Percentiles rank a stretch among this genome's conserved stretches.
phyloP scores from a whole-genome alignment of 768 basidiomycete species.

The Paxillus ammoniavirescens region DNA sequence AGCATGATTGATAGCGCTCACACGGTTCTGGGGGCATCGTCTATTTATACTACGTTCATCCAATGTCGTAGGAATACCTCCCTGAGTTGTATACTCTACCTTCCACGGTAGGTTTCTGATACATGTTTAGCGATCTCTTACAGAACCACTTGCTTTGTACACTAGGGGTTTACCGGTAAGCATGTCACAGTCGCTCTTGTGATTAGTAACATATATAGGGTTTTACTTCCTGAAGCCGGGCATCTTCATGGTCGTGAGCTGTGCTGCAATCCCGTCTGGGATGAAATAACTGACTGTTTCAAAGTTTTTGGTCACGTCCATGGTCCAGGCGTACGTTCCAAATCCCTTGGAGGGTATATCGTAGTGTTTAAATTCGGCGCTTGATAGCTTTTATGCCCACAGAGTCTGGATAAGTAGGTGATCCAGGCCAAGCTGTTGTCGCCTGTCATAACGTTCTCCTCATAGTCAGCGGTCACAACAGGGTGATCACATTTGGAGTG shows the following conservation, averaged over 20 bases:
- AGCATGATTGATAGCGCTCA: conserved; percentile 8
- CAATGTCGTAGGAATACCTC: neutral
- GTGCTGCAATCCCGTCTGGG: neutral
- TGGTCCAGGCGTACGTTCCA: conserved; percentile 17
- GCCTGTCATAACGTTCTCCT: no score
- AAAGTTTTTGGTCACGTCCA: conserved; percentile 17
- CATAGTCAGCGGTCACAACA: no score
- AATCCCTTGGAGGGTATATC: no score
- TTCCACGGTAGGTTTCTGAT: neutral
- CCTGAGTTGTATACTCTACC: neutral
- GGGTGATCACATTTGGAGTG: no score
- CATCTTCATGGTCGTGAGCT: conserved; percentile 4
- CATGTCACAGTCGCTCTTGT: neutral
- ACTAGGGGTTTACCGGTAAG: conserved; percentile 7
- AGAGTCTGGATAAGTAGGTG: no score
- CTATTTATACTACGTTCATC: neutral
- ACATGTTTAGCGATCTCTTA: neutral
- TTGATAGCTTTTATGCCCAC: no score
- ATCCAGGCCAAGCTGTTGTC: no score
- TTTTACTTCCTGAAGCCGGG: conserved; percentile 1
- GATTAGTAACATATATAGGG: neutral
- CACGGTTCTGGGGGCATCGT: neutral
- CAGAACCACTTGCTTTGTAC: neutral
- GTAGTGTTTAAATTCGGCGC: no score
- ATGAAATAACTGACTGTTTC: neutral